Evolutionary conservation across 2,329 filamentous ascomycete species (phyloP).

Genomic region (Beauveria bassiana): DNA sequence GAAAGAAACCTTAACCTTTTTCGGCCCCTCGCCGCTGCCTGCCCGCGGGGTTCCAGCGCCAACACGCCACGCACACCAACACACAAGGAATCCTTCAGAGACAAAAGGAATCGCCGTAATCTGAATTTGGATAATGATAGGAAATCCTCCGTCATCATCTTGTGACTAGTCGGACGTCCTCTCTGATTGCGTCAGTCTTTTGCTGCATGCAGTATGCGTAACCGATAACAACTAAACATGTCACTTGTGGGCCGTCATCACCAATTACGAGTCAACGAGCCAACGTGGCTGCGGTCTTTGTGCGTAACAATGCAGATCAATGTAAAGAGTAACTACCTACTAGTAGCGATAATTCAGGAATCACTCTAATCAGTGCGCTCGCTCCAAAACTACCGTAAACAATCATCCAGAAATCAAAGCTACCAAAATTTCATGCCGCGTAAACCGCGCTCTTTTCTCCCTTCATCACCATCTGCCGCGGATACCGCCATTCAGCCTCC

Average conservation of each 20-base stretch:
- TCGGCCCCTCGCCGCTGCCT: neutral
- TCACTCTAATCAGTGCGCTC: neutral
- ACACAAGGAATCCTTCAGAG: neutral
- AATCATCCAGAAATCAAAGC: neutral
- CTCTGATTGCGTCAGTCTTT: too few species aligned
- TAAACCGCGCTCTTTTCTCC: neutral
- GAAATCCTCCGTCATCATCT: neutral
- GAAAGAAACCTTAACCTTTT: neutral
- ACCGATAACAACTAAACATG: too few species aligned
- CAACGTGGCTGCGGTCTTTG: neutral
- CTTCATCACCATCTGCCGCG: neutral
- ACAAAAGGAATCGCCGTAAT: neutral
- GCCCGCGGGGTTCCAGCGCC: neutral
- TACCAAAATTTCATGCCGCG: neutral
- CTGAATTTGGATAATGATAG: neutral
- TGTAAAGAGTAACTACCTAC: too few species aligned
- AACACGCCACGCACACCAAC: neutral
- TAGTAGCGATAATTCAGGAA: neutral
- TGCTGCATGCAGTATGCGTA: too few species aligned
- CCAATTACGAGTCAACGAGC: neutral
- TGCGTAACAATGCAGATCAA: neutral
- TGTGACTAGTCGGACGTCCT: neutral
- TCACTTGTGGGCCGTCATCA: neutral
- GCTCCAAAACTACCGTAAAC: neutral
- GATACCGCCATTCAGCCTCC: neutral